phyloP scores from a whole-genome alignment of 352 stramenopile genomes.

The Aphanomyces astaci region DNA sequence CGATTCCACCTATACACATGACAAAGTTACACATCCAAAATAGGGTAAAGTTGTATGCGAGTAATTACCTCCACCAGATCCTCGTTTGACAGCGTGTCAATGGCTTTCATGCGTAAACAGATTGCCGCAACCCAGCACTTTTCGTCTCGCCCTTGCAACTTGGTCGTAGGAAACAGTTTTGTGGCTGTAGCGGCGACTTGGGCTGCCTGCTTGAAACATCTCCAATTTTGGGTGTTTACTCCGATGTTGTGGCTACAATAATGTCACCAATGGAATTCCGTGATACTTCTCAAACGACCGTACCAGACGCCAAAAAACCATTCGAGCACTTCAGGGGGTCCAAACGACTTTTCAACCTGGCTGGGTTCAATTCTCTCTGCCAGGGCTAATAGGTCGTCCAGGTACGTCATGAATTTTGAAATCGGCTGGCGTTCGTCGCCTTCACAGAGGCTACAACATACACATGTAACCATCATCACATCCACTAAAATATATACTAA shows the following conservation, averaged over 20 bases:
- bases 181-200: neutral
- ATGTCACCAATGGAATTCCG: neutral
- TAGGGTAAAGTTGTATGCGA: neutral
- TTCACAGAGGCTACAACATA: neutral
- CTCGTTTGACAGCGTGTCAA: neutral
- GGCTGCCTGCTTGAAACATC: constrained; percentile 7
- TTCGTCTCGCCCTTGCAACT: constrained; percentile 10
- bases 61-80: constrained; percentile 7
- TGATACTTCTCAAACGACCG: neutral
- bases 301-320: constrained; percentile 23
- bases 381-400: neutral
- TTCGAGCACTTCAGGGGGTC: constrained; percentile 12
- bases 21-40: neutral
- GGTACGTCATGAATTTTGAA: constrained; percentile 11
- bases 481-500: neutral
- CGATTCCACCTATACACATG: neutral
- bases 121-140: constrained; percentile 16
- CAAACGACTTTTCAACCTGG: constrained; percentile 10
- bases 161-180: constrained; percentile 17
- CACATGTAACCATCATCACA: too few species aligned
- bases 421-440: neutral
- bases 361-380: constrained; percentile 1
- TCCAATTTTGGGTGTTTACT: constrained; percentile 16
- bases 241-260: constrained; percentile 17
- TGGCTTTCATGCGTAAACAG: constrained; percentile 11